A percentile compares a stretch with the other conserved stretches of the same genome.
Evolutionary conservation across 1,139 yeast species (phyloP).

Genomic region (Suhomyces wounanorum): DNA sequence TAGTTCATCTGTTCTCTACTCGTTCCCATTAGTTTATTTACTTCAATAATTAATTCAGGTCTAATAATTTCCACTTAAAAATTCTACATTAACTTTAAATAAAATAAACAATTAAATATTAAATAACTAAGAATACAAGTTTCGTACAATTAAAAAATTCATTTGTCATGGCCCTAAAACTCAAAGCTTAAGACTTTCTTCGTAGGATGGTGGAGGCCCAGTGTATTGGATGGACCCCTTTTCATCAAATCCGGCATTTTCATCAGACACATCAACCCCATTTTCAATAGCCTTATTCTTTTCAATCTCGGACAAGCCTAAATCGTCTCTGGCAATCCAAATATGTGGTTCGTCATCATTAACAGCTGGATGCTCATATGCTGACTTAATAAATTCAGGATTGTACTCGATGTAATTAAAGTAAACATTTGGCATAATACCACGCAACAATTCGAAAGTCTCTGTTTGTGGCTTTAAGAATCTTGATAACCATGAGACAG

Average conservation of each 20-base stretch:
- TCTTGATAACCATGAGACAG: constrained; percentile 35
- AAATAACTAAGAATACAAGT: neutral
- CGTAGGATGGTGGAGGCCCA: constrained; percentile 66
- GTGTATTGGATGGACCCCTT: constrained; percentile 54
- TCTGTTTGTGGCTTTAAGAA: constrained; percentile 45
- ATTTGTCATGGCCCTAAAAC: neutral
- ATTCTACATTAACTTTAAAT: neutral
- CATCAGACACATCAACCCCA: constrained; percentile 60
- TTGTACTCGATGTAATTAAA: constrained; percentile 48
- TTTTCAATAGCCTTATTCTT: constrained; percentile 58
- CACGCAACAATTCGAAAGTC: constrained; percentile 41
- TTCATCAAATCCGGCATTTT: constrained; percentile 55
- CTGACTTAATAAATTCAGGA: constrained; percentile 45
- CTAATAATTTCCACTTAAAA: no score
- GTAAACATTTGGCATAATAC: constrained; percentile 41
- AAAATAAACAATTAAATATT: neutral
- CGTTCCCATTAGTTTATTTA: neutral
- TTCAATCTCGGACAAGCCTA: constrained; percentile 67
- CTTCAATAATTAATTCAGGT: neutral
- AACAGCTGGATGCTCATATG: constrained; percentile 69
- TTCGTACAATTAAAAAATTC: neutral
- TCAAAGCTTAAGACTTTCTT: constrained; percentile 44
- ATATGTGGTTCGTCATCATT: constrained; percentile 61
- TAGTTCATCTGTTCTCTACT: neutral
- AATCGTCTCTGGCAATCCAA: constrained; percentile 69